Conservation (phyloP, 805 yeast species). For the Metschnikowia cubensis region DNA sequence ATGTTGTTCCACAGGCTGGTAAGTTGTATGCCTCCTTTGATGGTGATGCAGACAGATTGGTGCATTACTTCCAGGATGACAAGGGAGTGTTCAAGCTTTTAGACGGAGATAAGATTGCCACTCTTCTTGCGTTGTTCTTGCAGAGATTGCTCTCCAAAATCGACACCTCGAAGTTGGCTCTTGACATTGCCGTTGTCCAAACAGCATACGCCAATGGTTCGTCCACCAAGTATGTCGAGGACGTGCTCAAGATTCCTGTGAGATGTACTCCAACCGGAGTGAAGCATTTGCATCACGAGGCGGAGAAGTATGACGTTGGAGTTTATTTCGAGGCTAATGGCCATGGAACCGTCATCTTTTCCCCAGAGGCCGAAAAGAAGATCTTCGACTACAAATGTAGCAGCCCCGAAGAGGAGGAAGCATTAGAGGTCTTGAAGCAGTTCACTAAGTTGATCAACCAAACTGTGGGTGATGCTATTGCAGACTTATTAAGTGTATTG, state of each 20-base stretch:
- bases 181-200: slow-evolving; percentile 80
- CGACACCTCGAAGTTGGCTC: slow-evolving; percentile 42
- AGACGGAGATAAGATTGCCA: slow-evolving; percentile 93
- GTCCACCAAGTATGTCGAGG: slow-evolving; percentile 67
- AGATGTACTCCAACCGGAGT: slow-evolving; percentile 94
- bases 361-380: slow-evolving; percentile 42
- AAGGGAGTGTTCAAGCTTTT: slow-evolving; percentile 48
- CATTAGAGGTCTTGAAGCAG: slow-evolving; percentile 52
- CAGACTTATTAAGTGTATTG: slow-evolving; percentile 81
- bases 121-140: slow-evolving; percentile 71
- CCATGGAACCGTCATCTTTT: slow-evolving; percentile 93
- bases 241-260: slow-evolving; percentile 67
- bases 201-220: slow-evolving; percentile 98
- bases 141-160: slow-evolving; percentile 45
- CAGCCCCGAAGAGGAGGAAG: slow-evolving; percentile 41
- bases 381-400: slow-evolving; percentile 32
- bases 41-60: slow-evolving; percentile 96
- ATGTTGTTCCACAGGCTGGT: slow-evolving; percentile 43
- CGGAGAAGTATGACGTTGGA: slow-evolving; percentile 80
- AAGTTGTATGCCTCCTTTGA: slow-evolving; percentile 79
- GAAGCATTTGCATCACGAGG: slow-evolving; percentile 92
- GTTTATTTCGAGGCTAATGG: slow-evolving; percentile 98
- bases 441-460: slow-evolving; percentile 81
- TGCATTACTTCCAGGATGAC: slow-evolving; percentile 59
- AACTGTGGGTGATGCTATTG: slow-evolving; percentile 96